Percentiles rank a stretch among this genome's conserved stretches.
Evolutionary conservation across 2,329 filamentous ascomycete genomes (phyloP).

Genomic region (Rhynchosporium graminicola): DNA sequence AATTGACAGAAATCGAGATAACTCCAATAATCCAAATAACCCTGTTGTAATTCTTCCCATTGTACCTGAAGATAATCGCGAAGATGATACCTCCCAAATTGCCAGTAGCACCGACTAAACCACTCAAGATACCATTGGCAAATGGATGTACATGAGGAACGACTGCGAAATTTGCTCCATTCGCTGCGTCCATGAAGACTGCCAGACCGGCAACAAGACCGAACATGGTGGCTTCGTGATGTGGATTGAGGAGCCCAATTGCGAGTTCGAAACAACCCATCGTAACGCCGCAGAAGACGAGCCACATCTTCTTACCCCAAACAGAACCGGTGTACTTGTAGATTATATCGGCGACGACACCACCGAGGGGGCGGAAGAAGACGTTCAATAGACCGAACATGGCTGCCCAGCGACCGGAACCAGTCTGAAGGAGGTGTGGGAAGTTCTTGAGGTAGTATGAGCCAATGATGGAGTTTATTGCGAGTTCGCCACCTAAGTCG

Average conservation of each 20-base stretch:
- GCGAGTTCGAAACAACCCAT: slow-evolving; percentile 61
- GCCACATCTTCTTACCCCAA: slow-evolving; percentile 65
- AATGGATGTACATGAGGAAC: slow-evolving; percentile 80
- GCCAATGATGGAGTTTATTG: slow-evolving; percentile 61
- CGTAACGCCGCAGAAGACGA: slow-evolving; percentile 56
- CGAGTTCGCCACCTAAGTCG: slow-evolving; percentile 56
- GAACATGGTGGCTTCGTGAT: slow-evolving; percentile 65
- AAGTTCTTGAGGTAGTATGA: slow-evolving; percentile 63
- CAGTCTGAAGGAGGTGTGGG: slow-evolving; percentile 57
- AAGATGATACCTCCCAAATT: slow-evolving; percentile 87
- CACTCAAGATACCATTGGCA: slow-evolving; percentile 77
- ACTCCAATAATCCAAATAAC: slow-evolving; percentile 81
- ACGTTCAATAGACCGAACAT: slow-evolving; percentile 78
- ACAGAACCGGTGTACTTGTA: slow-evolving; percentile 45
- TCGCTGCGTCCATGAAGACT: slow-evolving; percentile 80
- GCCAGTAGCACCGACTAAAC: slow-evolving; percentile 74
- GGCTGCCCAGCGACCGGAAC: slow-evolving; percentile 62
- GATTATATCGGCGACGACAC: slow-evolving; percentile 51
- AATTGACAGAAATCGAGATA: slow-evolving; percentile 69
- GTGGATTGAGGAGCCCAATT: slow-evolving; percentile 63
- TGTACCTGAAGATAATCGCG: slow-evolving; percentile 79
- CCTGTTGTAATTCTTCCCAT: slow-evolving; percentile 65
- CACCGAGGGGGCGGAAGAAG: slow-evolving; percentile 65
- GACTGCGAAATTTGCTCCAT: slow-evolving; percentile 83
- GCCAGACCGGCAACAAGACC: slow-evolving; percentile 76